A percentile compares a stretch with the other conserved stretches of the same genome.
These are phyloP conservation scores for Aspergillus panamensis DNA, from an alignment of 495 filamentous ascomycete species.

Conservation along the genomic window DNA sequence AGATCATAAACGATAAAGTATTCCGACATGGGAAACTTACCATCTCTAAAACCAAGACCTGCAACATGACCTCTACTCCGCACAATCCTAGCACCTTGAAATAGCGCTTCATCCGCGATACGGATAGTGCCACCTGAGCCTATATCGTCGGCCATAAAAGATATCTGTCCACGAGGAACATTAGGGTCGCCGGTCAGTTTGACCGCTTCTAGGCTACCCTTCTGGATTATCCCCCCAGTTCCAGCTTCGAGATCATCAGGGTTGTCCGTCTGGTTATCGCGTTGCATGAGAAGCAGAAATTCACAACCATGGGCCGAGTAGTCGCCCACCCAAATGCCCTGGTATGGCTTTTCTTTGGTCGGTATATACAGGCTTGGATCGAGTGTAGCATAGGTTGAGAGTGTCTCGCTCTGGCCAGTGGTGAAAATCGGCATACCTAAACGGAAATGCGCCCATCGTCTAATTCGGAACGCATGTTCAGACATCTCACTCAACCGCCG, in stretches of 20 bases:
- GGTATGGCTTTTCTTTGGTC: slow-evolving; percentile 72
- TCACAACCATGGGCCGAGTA: slow-evolving; percentile 87
- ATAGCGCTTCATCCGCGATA: slow-evolving; percentile 62
- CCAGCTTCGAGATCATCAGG: slow-evolving; percentile 7
- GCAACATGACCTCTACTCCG: slow-evolving; percentile 75
- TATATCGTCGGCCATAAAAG: slow-evolving; percentile 76
- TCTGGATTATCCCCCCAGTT: slow-evolving; percentile 21
- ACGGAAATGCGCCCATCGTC: slow-evolving; percentile 63
- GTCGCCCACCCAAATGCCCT: slow-evolving; percentile 90
- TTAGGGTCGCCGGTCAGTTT: slow-evolving; percentile 91
- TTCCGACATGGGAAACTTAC: slow-evolving; percentile 47
- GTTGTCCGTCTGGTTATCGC: slow-evolving; percentile 34
- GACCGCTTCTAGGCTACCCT: slow-evolving; percentile 68
- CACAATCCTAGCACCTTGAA: slow-evolving; percentile 72
- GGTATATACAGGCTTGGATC: slow-evolving; percentile 69
- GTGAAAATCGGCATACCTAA: slow-evolving; percentile 30
- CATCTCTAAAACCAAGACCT: slow-evolving; percentile 59
- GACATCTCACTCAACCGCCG: slow-evolving; percentile 50
- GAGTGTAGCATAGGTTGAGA: slow-evolving; percentile 74
- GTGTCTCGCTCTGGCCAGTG: slow-evolving; percentile 56
- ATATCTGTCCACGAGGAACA: slow-evolving; percentile 78
- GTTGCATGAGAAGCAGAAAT: slow-evolving; percentile 76
- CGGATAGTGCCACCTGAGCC: slow-evolving; percentile 57
- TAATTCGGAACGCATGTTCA: slow-evolving; percentile 64
- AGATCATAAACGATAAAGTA: background rate